phyloP scores from a whole-genome alignment of 2,329 filamentous ascomycete genomes.

The Calonectria pseudoturangicola region DNA sequence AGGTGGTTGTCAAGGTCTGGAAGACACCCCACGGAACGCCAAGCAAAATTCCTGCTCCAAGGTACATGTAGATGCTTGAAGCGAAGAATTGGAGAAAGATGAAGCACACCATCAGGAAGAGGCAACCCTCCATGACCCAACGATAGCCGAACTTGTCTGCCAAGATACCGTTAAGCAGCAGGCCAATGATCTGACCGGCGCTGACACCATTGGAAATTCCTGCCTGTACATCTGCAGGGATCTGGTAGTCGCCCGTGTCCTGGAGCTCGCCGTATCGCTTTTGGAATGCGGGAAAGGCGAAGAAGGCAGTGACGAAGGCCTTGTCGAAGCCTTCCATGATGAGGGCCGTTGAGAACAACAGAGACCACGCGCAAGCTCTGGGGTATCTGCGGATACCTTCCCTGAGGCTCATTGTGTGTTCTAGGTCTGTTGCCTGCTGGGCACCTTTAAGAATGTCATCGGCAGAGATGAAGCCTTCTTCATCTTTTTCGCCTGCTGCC shows the following conservation, averaged over 20 bases:
- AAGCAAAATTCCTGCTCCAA: slow-evolving; percentile 66
- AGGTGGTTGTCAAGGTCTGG: slow-evolving; percentile 67
- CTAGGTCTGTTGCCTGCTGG: slow-evolving; percentile 44
- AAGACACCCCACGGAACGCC: slow-evolving; percentile 69
- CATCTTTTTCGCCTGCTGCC: slow-evolving; percentile 29
- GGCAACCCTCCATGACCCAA: slow-evolving; percentile 65
- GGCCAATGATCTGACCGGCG: slow-evolving; percentile 69
- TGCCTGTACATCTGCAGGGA: slow-evolving; percentile 70
- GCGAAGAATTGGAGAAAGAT: slow-evolving; percentile 71
- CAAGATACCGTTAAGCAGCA: slow-evolving; percentile 68
- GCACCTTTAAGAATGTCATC: slow-evolving; percentile 45
- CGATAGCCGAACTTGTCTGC: slow-evolving; percentile 67
- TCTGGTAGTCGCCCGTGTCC: slow-evolving; percentile 62
- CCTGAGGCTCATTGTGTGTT: slow-evolving; percentile 57
- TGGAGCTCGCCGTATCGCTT: slow-evolving; percentile 60
- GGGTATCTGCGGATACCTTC: slow-evolving; percentile 62
- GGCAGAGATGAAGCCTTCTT: slow-evolving; percentile 35
- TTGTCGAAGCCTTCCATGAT: slow-evolving; percentile 65
- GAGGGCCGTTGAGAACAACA: slow-evolving; percentile 61
- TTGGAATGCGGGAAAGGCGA: slow-evolving; percentile 60
- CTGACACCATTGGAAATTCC: slow-evolving; percentile 67
- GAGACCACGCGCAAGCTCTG: slow-evolving; percentile 60
- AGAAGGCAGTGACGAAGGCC: slow-evolving; percentile 63
- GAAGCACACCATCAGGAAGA: slow-evolving; percentile 63
- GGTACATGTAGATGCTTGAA: slow-evolving; percentile 61